Base-by-base conservation (phyloP, 1,284 basidiomycete species). In the Boletellus dicymbophilus region DNA sequence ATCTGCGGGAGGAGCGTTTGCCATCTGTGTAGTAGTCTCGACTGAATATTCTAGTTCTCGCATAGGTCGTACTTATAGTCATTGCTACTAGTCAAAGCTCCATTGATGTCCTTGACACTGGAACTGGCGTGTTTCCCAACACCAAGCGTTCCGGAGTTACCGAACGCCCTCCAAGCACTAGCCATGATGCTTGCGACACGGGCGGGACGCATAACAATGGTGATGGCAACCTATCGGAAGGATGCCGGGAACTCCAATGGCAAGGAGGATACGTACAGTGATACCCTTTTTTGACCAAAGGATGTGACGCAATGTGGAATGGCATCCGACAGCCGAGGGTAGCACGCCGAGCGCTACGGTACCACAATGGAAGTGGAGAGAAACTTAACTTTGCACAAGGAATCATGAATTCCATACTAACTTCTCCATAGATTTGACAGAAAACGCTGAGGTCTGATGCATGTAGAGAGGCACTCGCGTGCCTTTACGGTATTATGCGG, bases 71-170 rank as follows among this genome's bases (percentile, higher is more conserved):
- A 37, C 38, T 48, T 60, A 61, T 61, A 60, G 13, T n/a, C 33
- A 21, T 25, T 42, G 23, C 16, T 37, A 27, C n/a, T n/a, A 20
- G 31, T 8, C 46, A 22, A 11, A 16, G 20, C 48, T 45, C 48
- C 40, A 45, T 30, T 20, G 42, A 42, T 49, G 31, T 34, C 28
- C n/a, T 44, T 44, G 46, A 49, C 37, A 45, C 50, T 44, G 46
- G 48, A 36, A 45, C 50, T 62, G 63, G 63, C 39, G 52, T 44
- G 43, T 44, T 37, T 28, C 28, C 51, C 47, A 43, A 31, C 3
- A 46, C 57, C 48, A 58, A 41, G 53, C 34, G 13, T 50, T 36
- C 46, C 61, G 57, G n/a, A 18, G 21, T 16, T 13, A 22, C 40
- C 43, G 31, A 40, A 27, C 13, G 38, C 46, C 38, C 39, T 27